Evolutionary conservation across 176 grass and related monocot species (phyloP).

Genomic region (Carex scoparia): DNA sequence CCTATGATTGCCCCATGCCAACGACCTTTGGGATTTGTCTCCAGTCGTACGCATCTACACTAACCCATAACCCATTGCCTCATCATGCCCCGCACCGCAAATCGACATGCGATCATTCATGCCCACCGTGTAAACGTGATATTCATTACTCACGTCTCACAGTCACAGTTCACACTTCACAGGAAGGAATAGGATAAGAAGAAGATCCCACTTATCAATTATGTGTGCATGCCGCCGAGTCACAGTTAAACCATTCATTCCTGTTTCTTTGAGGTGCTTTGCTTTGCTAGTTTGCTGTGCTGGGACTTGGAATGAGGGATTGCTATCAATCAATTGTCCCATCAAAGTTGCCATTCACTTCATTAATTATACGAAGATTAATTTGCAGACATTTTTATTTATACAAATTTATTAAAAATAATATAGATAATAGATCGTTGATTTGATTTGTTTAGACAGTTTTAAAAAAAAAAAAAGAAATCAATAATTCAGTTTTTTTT

Average conservation of each 20-base stretch:
- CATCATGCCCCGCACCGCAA: not conserved
- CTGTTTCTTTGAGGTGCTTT: not conserved
- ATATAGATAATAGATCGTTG: no score
- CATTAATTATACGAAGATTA: no score
- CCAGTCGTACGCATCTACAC: conserved; percentile 18
- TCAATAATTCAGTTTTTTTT: no score
- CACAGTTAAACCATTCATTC: not conserved
- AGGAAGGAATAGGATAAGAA: not conserved
- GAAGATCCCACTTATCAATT: not conserved
- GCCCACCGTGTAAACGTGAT: not conserved
- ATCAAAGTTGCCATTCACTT: no score
- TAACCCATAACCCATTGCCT: not conserved
- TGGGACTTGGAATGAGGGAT: no score
- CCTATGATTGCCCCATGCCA: conserved; percentile 23
- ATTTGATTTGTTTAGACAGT: no score
- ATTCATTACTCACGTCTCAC: not conserved
- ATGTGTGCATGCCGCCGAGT: not conserved
- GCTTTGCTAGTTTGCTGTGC: not conserved
- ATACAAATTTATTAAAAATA: no score
- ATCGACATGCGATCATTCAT: not conserved
- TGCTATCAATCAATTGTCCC: no score
- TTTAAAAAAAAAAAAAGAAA: no score
- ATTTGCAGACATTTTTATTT: no score
- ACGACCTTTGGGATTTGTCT: conserved; percentile 9
- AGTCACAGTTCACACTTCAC: not conserved